phyloP scores from a whole-genome alignment of 2,329 filamentous ascomycete species.

The Alternaria sp. region DNA sequence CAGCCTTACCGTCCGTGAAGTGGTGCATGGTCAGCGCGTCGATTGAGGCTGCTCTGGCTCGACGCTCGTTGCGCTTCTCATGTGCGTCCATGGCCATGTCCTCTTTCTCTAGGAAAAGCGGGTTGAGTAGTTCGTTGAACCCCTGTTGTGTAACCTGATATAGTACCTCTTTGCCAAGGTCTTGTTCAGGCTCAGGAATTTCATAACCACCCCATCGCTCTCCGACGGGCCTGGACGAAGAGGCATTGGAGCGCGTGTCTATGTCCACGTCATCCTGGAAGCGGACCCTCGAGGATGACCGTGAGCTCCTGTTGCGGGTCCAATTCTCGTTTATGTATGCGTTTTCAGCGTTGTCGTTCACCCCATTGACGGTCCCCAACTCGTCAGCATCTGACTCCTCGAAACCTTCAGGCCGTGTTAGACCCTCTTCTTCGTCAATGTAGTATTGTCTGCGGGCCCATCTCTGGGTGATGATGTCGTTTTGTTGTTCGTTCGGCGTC shows the following conservation, averaged over 20 bases:
- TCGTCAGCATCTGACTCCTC: constrained; percentile 15
- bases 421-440: constrained; percentile 84
- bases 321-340: constrained; percentile 27
- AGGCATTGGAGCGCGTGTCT: constrained; percentile 75
- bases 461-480: constrained; percentile 63
- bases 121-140: constrained; percentile 90
- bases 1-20: constrained; percentile 21
- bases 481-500: constrained; percentile 14
- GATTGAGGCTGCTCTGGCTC: constrained; percentile 28
- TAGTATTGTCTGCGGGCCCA: constrained; percentile 84
- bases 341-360: constrained; percentile 15
- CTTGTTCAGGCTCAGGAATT: constrained; percentile 79
- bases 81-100: constrained; percentile 75
- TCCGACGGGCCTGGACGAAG: constrained; percentile 71
- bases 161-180: constrained; percentile 85
- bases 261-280: constrained; percentile 77
- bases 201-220: constrained; percentile 82
- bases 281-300: constrained; percentile 80
- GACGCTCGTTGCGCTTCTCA: constrained; percentile 41
- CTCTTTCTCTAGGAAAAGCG: constrained; percentile 83
- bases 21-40: constrained; percentile 26
- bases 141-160: constrained; percentile 92
- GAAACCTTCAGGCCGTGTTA: constrained; percentile 41
- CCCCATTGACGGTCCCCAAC: constrained; percentile 19
- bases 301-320: constrained; percentile 56